These are phyloP conservation scores for Picea glauca DNA, from an alignment of 75 land plant genomes.

Conservation along the genomic window DNA sequence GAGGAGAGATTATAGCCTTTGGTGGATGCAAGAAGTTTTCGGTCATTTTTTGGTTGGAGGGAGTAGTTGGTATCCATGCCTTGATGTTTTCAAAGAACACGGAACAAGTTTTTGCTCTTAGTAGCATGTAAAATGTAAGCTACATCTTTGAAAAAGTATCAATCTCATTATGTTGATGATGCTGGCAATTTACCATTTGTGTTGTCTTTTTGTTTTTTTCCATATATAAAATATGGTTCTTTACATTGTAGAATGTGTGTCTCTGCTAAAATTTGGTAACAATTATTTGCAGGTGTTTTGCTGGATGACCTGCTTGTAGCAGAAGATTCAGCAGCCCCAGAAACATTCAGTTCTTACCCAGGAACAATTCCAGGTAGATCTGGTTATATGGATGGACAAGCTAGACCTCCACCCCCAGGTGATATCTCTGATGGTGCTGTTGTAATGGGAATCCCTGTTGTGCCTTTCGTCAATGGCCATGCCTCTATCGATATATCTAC, in stretches of 20 bases:
- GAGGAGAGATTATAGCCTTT: not conserved
- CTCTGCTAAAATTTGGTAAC: slow-evolving; percentile 2
- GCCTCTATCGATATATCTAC: slow-evolving; percentile 34
- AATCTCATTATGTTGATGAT: not conserved
- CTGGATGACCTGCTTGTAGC: slow-evolving; percentile 51
- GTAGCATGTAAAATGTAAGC: not conserved
- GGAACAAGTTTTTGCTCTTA: not conserved
- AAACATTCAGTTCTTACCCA: slow-evolving; percentile 23
- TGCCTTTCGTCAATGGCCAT: slow-evolving; percentile 38
- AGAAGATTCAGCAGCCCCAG: slow-evolving; percentile 44
- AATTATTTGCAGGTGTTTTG: slow-evolving; percentile 26
- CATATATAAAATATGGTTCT: too few relatives aligned
- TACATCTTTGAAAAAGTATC: not conserved
- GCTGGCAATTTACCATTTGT: not conserved
- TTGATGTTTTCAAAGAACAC: not conserved
- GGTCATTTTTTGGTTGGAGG: too few relatives aligned
- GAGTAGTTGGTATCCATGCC: not conserved
- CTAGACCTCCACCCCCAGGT: not conserved
- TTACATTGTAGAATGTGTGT: too few relatives aligned
- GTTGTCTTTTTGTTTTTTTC: not conserved
- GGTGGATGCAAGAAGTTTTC: not conserved
- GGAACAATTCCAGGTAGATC: slow-evolving; percentile 2
- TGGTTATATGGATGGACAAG: not conserved
- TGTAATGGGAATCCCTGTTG: slow-evolving; percentile 29
- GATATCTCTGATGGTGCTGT: slow-evolving; percentile 19